These are phyloP conservation scores for Rhodotorula sp. DNA, from an alignment of 1,284 basidiomycete species.

Conservation along the genomic window DNA sequence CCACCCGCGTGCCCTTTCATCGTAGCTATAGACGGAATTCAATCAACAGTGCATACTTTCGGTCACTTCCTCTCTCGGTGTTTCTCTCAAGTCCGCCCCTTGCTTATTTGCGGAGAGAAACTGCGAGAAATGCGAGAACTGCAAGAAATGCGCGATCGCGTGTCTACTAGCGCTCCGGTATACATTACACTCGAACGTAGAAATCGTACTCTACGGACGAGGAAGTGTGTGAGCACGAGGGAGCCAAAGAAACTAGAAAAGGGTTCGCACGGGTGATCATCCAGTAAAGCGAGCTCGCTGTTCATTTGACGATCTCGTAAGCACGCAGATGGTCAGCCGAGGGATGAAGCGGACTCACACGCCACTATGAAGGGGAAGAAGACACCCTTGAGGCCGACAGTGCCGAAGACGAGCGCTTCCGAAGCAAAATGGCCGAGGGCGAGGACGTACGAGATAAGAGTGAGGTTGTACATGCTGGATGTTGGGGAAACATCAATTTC, in stretches of 20 bases:
- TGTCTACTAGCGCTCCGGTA: too few relatives aligned
- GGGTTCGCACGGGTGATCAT: constrained; percentile 55
- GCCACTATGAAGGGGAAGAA: constrained; percentile 81
- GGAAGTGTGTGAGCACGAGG: background rate
- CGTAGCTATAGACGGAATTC: too few relatives aligned
- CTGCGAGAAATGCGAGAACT: too few relatives aligned
- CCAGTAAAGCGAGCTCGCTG: constrained; percentile 72
- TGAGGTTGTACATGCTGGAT: constrained; percentile 81
- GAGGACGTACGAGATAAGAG: constrained; percentile 80
- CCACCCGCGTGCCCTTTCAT: too few relatives aligned
- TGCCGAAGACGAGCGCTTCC: constrained; percentile 79
- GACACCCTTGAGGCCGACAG: constrained; percentile 67
- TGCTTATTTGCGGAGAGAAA: too few relatives aligned
- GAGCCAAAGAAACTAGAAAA: too few relatives aligned
- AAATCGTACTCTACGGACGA: constrained; percentile 29
- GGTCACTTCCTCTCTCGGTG: too few relatives aligned
- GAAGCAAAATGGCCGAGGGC: constrained; percentile 85
- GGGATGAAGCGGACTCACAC: constrained; percentile 59
- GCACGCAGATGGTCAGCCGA: background rate
- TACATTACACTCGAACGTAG: constrained; percentile 22
- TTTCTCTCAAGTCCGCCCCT: too few relatives aligned
- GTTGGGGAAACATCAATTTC: background rate
- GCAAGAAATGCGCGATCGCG: too few relatives aligned
- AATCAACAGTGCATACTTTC: too few relatives aligned
- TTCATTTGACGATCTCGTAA: background rate